A percentile compares a stretch with the other conserved stretches of the same genome.
Evolutionary conservation across 2,329 filamentous ascomycete genomes (phyloP).

Genomic region (Exophiala calicioides): DNA sequence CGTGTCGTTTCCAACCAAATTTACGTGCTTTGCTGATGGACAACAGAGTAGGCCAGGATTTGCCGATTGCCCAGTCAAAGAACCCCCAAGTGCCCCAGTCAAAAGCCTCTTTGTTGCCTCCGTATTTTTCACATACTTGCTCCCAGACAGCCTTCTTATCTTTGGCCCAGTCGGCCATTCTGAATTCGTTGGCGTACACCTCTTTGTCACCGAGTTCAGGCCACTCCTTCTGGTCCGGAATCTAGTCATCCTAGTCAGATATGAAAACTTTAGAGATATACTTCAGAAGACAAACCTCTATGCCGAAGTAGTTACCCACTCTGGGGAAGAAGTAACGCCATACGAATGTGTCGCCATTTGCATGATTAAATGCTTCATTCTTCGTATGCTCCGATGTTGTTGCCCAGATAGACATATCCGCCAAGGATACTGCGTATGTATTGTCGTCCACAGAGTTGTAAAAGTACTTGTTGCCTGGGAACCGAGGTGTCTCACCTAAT

Average conservation of each 20-base stretch:
- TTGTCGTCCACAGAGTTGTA: conserved; percentile 34
- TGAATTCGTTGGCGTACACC: conserved; percentile 28
- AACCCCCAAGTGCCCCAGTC: conserved; percentile 34
- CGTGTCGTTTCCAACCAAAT: conserved; percentile 30
- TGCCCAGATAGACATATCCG: conserved; percentile 34
- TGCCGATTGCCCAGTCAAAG: no score
- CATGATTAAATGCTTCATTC: conserved; percentile 35
- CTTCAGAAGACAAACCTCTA: conserved; percentile 25
- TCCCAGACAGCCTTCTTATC: conserved; percentile 32
- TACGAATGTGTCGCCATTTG: conserved; percentile 35
- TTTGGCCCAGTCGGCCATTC: conserved; percentile 32
- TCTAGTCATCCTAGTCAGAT: no score
- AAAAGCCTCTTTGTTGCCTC: conserved; percentile 30
- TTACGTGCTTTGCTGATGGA: conserved; percentile 32
- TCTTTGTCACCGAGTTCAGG: no score
- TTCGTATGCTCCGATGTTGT: conserved; percentile 28
- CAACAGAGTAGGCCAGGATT: conserved; percentile 30
- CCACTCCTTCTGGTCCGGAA: no score
- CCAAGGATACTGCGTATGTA: conserved; percentile 35
- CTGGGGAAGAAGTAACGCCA: conserved; percentile 34
- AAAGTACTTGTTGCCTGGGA: conserved; percentile 36
- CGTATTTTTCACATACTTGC: conserved; percentile 28
- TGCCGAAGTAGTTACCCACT: conserved; percentile 30
- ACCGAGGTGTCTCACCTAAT: conserved; percentile 23
- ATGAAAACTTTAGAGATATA: no score